phyloP scores from a whole-genome alignment of 2,329 filamentous ascomycete genomes.

The Albophoma yamanashiensis region DNA sequence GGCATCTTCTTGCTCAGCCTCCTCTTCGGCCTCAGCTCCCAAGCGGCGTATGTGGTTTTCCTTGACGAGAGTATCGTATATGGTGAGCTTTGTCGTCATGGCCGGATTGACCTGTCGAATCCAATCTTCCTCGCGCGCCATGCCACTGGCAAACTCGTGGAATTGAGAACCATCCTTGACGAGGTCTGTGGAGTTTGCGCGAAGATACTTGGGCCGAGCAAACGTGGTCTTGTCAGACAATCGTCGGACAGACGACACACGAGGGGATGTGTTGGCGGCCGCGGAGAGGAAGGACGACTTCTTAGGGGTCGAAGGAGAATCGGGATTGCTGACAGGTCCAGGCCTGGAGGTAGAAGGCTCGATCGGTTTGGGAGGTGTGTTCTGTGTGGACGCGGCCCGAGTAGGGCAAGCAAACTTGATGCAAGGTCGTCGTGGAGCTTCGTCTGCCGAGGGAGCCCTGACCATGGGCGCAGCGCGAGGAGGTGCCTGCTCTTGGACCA shows the following conservation, averaged over 20 bases:
- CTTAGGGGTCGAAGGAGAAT: slow-evolving; percentile 21
- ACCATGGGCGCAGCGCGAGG: slow-evolving; percentile 20
- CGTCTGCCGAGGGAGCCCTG: slow-evolving; percentile 22
- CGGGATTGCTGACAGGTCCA: slow-evolving; percentile 8
- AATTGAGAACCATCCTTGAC: slow-evolving; percentile 54
- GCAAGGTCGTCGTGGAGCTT: slow-evolving; percentile 43
- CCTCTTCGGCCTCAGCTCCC: slow-evolving; percentile 83
- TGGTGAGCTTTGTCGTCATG: slow-evolving; percentile 62
- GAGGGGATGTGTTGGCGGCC: slow-evolving; percentile 12
- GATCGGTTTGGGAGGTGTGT: slow-evolving; percentile 21
- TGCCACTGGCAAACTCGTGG: slow-evolving; percentile 84
- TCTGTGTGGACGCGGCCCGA: slow-evolving; percentile 33
- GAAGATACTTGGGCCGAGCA: slow-evolving; percentile 34
- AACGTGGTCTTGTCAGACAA: slow-evolving; percentile 12
- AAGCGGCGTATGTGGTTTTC: slow-evolving; percentile 81
- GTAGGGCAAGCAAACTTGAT: slow-evolving; percentile 70
- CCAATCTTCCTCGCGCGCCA: slow-evolving; percentile 82
- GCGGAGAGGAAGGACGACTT: slow-evolving; percentile 12
- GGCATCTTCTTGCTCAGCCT: slow-evolving; percentile 67
- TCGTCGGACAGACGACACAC: slow-evolving; percentile 6
- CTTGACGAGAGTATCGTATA: slow-evolving; percentile 81
- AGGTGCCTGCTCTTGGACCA: slow-evolving; percentile 29
- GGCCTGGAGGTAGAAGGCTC: slow-evolving; percentile 2
- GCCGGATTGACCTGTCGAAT: slow-evolving; percentile 57
- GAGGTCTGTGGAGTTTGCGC: slow-evolving; percentile 38